These are phyloP conservation scores for Haplosporangium gracile DNA, from an alignment of 192 early-diverging fungal genomes.

Conservation along the genomic window DNA sequence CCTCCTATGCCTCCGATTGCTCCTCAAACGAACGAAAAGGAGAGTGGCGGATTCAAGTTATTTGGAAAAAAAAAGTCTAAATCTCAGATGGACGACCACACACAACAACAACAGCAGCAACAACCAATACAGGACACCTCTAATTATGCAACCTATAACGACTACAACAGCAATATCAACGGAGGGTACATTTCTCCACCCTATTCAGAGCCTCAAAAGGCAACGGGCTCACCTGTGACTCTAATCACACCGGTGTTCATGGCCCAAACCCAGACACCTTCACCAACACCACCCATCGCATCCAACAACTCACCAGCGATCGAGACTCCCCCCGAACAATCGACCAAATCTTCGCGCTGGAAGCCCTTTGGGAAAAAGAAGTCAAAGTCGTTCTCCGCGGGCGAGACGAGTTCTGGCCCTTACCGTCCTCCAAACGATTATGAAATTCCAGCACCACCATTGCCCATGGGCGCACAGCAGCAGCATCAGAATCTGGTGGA, in stretches of 20 bases:
- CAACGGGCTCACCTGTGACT: conserved; percentile 15
- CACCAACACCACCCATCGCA: conserved; percentile 14
- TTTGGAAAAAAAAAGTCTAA: conserved; percentile 40
- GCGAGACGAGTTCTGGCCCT: conserved; percentile 7
- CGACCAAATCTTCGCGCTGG: conserved; percentile 38
- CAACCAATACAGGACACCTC: background rate
- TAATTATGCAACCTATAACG: background rate
- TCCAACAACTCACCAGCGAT: background rate
- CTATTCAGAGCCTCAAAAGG: conserved; percentile 5
- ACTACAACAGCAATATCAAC: background rate
- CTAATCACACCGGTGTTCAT: conserved; percentile 26
- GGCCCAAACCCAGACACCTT: conserved; percentile 22
- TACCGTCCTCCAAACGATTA: conserved; percentile 14
- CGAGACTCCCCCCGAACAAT: background rate
- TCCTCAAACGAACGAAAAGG: background rate
- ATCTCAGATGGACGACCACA: conserved; percentile 6
- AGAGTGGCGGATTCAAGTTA: background rate
- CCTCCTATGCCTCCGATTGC: background rate
- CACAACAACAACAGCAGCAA: conserved; percentile 1
- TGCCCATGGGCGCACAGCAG: background rate
- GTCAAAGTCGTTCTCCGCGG: conserved; percentile 42
- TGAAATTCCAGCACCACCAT: conserved; percentile 15
- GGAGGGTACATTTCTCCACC: conserved; percentile 18
- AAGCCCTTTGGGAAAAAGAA: conserved; percentile 50
- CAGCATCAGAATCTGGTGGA: background rate